phyloP scores from a whole-genome alignment of 2,329 filamentous ascomycete genomes.

The Daldinia eschscholtzii region DNA sequence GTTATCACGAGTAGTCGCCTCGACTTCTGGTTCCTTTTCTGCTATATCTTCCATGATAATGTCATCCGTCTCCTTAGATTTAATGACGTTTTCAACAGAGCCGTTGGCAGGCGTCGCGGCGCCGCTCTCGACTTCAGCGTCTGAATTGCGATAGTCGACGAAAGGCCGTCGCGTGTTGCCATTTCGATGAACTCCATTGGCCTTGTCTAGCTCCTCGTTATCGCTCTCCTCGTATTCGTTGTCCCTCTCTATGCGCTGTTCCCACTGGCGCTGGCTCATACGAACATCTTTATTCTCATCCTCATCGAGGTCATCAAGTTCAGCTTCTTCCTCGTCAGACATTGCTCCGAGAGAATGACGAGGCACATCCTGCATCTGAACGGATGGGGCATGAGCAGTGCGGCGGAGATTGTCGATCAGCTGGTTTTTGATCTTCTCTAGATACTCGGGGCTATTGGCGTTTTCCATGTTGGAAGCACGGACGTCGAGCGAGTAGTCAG shows the following conservation, averaged over 20 bases:
- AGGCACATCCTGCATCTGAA: slow-evolving; percentile 86
- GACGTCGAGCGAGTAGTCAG: slow-evolving; percentile 91
- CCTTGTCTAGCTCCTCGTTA: slow-evolving; percentile 82
- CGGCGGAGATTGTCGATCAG: slow-evolving; percentile 90
- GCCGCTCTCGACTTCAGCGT: slow-evolving; percentile 59
- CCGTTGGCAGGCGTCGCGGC: slow-evolving; percentile 56
- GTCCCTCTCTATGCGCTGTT: slow-evolving; percentile 80
- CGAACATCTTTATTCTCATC: slow-evolving; percentile 88
- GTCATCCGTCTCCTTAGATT: slow-evolving; percentile 57
- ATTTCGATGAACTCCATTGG: slow-evolving; percentile 76
- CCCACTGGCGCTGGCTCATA: slow-evolving; percentile 84
- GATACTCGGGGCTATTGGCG: slow-evolving; percentile 84
- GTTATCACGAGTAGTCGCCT: slow-evolving; percentile 53
- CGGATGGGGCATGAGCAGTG: slow-evolving; percentile 86
- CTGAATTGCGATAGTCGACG: slow-evolving; percentile 63
- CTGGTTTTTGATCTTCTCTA: slow-evolving; percentile 83
- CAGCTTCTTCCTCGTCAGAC: slow-evolving; percentile 75
- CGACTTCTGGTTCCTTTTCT: slow-evolving; percentile 42
- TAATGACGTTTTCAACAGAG: slow-evolving; percentile 53
- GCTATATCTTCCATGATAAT: slow-evolving; percentile 54
- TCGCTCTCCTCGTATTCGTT: slow-evolving; percentile 91
- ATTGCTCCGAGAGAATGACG: slow-evolving; percentile 72
- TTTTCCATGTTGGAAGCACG: slow-evolving; percentile 91
- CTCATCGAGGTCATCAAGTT: slow-evolving; percentile 78
- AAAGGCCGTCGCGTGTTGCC: slow-evolving; percentile 64